Evolutionary conservation across 2,329 filamentous ascomycete species (phyloP), one percentile per base, ranked within the genome.

Genomic region (Penicillium sclerotigenum): DNA sequence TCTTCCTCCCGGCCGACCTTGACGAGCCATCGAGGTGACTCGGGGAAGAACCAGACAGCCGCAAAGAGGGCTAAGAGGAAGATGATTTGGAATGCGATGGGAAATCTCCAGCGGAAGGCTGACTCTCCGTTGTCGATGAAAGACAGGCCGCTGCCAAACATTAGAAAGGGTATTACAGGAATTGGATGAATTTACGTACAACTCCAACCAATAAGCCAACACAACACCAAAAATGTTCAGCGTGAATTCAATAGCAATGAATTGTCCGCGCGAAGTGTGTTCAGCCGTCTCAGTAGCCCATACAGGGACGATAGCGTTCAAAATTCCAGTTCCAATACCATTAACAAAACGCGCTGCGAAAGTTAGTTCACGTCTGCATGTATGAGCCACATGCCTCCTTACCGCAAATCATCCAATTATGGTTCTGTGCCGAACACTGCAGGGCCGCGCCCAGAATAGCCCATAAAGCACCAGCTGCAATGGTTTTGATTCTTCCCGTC

Each of bases 221-320:
- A 86, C 82, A 0, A 89, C 85, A 64, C 87, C 87, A 46, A 88
- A 84, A 58, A 89, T 89, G 66, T 90, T 90, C 9, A 89, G 71
- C 0, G 86, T 89, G 59, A 90, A 90, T 64, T 90, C 87, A 52
- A 88, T 85, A 10, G 86, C 84, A 54, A 90, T 83, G 59, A 88
- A 88, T 46, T 85, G 80, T 6, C 88, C 88, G 38, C 88, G 81
- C 2, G 83, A 85, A 0, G 81, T 88, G 65, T 89, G 84, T 37
- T 87, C 82, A 0, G 85, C 83, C 0, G 84, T 87, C 70, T 89
- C 87, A 0, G 87, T 87, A 0, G 86, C 85, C 85, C 85, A 89
- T 4, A 88, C 86, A 0, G 87, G 87, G 0, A 87, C 82, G 59
- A 89, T 88, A 8, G 85, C 83, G 65, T 88, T 90, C 34, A 89